Base-by-base conservation (phyloP, 768 basidiomycete species). In the Pulveroboletus frians region DNA sequence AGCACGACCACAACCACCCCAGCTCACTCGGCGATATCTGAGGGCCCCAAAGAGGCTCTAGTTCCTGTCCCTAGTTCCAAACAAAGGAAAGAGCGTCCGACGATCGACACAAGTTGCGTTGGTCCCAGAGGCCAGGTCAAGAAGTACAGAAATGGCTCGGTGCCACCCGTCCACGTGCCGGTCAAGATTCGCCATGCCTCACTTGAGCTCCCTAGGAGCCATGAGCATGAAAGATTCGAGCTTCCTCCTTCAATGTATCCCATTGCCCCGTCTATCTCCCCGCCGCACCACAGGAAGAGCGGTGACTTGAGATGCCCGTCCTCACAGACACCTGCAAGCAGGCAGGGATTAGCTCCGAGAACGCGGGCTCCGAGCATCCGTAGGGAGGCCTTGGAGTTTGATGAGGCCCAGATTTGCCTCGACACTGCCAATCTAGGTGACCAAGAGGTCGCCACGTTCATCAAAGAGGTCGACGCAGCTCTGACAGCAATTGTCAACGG, bases 41-140 rank as follows among this genome's bases (percentile, higher is more conserved):
- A 63, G 41, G 42, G 20, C 26, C 49, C 39, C 34, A 53, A 41
- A 10, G 53, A 56, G 20, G 46, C 41, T 7, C 43, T 55, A 26
- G 18, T 26, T 37, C 61, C 54, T 42, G 11, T 50, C 46, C 49
- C 59, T 43, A 51, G 51, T 9, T 51, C 50, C 29, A 66, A 47
- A 47, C 64, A 56, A 36, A 53, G 60, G 37, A 65, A 65, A 38
- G 62, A 65, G 38, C 64, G 65, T 34, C 64, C 64, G 30, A 65
- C 65, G 50, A 65, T 65, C 46, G 64, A 65, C 49, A 65, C 64
- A 46, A 65, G 64, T 55, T 61, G 59, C 43, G 64, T 60, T 53
- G 64, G 64, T 17, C 64, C 64, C 21, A 52, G 64, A 53, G 64
- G 64, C 17, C 64, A 64, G 30, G 64, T 65, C 29, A 62, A 8